phyloP scores from a whole-genome alignment of 805 yeast genomes.

The Wilhelminamyces savonicus region DNA sequence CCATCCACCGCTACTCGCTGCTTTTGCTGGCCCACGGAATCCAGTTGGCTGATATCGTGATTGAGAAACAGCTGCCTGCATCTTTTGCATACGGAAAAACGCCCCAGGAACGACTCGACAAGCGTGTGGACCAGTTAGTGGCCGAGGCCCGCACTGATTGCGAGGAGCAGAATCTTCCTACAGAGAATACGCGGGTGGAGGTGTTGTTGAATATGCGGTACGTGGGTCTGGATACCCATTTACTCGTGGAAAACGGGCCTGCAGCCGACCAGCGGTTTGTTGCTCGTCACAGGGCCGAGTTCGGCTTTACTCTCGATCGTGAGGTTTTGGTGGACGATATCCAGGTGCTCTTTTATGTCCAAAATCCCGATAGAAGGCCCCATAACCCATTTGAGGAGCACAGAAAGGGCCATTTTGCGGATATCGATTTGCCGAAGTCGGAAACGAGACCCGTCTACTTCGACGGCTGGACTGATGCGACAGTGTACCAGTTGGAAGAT shows the following conservation, averaged over 20 bases:
- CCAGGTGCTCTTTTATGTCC: slow-evolving; percentile 19
- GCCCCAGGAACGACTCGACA: slow-evolving; percentile 31
- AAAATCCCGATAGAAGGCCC: slow-evolving; percentile 13
- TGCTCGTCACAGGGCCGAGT: slow-evolving; percentile 24
- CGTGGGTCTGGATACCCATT: slow-evolving; percentile 82
- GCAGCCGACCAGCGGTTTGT: slow-evolving; percentile 19
- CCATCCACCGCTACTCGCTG: slow-evolving; percentile 78
- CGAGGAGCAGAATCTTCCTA: slow-evolving; percentile 44
- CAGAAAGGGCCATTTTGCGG: slow-evolving; percentile 1
- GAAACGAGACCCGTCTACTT: slow-evolving; percentile 42
- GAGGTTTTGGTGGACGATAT: slow-evolving; percentile 32
- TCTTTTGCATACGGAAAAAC: slow-evolving; percentile 16
- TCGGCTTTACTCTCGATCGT: slow-evolving; percentile 32
- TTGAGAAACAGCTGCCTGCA: slow-evolving; percentile 33
- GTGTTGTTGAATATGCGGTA: slow-evolving; percentile 72
- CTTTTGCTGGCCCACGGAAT: slow-evolving; percentile 85
- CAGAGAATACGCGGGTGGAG: slow-evolving; percentile 46
- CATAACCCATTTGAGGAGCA: slow-evolving; percentile 14
- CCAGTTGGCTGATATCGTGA: slow-evolving; percentile 54
- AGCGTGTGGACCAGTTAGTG: slow-evolving; percentile 41
- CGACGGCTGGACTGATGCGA: slow-evolving; percentile 27
- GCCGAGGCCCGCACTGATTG: slow-evolving; percentile 33
- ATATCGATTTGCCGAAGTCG: no score
- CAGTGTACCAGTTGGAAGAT: slow-evolving; percentile 14
- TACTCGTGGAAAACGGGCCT: slow-evolving; percentile 44